These are phyloP conservation scores for Thielaviopsis punctulata DNA, from an alignment of 2,329 filamentous ascomycete species.

Conservation along the genomic window DNA sequence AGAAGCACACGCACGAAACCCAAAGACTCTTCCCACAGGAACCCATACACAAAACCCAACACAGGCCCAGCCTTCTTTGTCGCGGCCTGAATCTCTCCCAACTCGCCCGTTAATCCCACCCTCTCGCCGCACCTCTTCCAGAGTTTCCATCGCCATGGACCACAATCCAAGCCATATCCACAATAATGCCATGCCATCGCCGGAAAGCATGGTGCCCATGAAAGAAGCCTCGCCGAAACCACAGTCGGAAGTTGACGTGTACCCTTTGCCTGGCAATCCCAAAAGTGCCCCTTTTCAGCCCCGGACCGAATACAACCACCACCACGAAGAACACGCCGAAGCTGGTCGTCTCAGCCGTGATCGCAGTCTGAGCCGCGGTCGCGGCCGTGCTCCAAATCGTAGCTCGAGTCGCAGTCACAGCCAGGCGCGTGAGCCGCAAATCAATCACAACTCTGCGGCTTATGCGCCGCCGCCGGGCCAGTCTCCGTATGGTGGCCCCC, in stretches of 20 bases:
- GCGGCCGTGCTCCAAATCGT: not conserved
- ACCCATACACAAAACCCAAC: not conserved
- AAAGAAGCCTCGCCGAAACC: not conserved
- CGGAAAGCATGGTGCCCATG: not conserved
- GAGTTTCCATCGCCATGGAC: not conserved
- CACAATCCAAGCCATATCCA: not conserved
- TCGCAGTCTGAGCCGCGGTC: not conserved
- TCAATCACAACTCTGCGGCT: not conserved
- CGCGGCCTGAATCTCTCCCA: not conserved
- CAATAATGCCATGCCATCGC: not conserved
- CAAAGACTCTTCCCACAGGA: not conserved
- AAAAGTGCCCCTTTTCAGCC: not conserved
- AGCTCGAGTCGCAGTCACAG: not conserved
- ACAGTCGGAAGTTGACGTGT: not conserved
- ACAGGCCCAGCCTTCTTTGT: not conserved
- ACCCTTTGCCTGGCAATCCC: too few relatives aligned
- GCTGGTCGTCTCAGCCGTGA: not conserved
- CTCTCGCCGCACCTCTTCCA: not conserved
- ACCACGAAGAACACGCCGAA: not conserved
- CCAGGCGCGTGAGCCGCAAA: not conserved
- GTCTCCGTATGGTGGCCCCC: not conserved
- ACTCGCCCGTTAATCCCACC: not conserved
- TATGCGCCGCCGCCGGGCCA: not conserved
- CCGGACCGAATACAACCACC: not conserved
- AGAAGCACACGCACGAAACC: too few relatives aligned